phyloP scores from a whole-genome alignment of 1,139 yeast species.

The Sugiyamaella japonica region DNA sequence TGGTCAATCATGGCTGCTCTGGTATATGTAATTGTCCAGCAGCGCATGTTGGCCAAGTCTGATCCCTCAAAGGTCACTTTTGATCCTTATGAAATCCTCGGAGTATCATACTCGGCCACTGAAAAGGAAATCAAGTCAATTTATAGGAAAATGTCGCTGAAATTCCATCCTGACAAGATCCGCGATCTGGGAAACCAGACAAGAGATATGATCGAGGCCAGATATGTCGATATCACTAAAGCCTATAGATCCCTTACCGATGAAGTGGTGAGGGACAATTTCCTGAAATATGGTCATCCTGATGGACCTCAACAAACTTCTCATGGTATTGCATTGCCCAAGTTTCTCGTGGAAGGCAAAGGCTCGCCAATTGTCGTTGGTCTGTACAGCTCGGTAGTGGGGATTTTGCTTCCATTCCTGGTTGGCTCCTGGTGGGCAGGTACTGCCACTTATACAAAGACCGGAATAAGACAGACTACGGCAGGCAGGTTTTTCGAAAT shows the following conservation, averaged over 20 bases:
- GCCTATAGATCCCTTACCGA: slow-evolving; percentile 97
- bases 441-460: slow-evolving; percentile 76
- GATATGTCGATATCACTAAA: slow-evolving; percentile 77
- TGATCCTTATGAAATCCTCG: slow-evolving; percentile 90
- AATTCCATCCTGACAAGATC: slow-evolving; percentile 92
- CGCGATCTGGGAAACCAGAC: slow-evolving; percentile 54
- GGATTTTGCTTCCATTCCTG: slow-evolving; percentile 70
- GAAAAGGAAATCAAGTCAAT: slow-evolving; percentile 79
- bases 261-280: slow-evolving; percentile 79
- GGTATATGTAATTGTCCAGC: slow-evolving; percentile 50
- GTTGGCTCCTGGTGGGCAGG: slow-evolving; percentile 90
- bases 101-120: slow-evolving; percentile 64
- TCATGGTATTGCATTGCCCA: slow-evolving; percentile 97
- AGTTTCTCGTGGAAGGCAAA: slow-evolving; percentile 82
- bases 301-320: slow-evolving; percentile 94
- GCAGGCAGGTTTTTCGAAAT: slow-evolving; percentile 62
- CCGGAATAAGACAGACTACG: slow-evolving; percentile 79
- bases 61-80: slow-evolving; percentile 41
- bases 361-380: slow-evolving; percentile 68
- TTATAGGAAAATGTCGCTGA: slow-evolving; percentile 82
- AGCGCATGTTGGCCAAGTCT: slow-evolving; percentile 32
- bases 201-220: slow-evolving; percentile 68
- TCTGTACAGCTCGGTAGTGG: slow-evolving; percentile 70
- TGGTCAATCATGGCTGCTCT: slow-evolving; percentile 64
- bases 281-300: slow-evolving; percentile 88